Conservation (phyloP, 169 alveolate genomes). For the Perkinsus chesapeaki region DNA sequence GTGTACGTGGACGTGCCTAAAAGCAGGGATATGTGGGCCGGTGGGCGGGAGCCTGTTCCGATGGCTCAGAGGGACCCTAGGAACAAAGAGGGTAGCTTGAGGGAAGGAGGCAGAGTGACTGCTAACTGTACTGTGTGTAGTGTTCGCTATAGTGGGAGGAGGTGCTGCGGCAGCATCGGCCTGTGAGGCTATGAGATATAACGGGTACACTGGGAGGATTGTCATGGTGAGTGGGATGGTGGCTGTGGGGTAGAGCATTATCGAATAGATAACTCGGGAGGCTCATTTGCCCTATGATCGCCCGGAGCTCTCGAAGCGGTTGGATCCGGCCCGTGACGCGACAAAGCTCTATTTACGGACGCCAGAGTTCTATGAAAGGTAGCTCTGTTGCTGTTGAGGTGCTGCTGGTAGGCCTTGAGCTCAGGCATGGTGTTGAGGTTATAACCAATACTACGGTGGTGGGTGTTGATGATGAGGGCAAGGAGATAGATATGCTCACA, state of each 20-base stretch:
- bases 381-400: background rate
- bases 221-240: background rate
- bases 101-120: too few relatives aligned
- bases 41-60: background rate
- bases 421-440: background rate
- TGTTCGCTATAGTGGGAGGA: slow-evolving; percentile 66
- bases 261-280: background rate
- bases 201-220: slow-evolving; percentile 55
- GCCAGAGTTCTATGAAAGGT: background rate
- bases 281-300: background rate
- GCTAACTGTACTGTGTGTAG: background rate
- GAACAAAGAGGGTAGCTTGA: background rate
- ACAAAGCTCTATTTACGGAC: background rate
- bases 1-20: background rate
- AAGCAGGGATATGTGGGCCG: background rate
- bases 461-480: background rate
- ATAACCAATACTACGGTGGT: background rate
- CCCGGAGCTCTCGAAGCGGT: background rate
- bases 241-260: background rate
- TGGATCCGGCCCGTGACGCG: background rate
- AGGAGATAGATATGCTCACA: background rate
- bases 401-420: background rate
- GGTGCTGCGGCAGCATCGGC: slow-evolving; percentile 78
- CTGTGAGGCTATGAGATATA: slow-evolving; percentile 57
- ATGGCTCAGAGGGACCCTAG: background rate